A percentile compares a stretch with the other conserved stretches of the same genome.
Evolutionary conservation across 1,284 basidiomycete species (phyloP).

Genomic region (Anthracocystis panici-leucophaei): DNA sequence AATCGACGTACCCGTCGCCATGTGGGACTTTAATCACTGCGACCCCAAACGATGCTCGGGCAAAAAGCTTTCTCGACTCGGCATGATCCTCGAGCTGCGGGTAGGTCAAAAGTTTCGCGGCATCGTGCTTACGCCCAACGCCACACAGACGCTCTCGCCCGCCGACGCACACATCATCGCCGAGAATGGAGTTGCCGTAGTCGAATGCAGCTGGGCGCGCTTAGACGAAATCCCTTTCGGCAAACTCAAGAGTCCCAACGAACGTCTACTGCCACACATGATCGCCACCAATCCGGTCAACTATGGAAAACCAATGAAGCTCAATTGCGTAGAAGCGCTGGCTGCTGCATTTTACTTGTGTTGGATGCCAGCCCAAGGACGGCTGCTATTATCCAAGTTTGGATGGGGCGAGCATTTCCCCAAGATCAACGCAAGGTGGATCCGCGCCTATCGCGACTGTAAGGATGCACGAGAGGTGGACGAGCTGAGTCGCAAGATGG

Average conservation of each 20-base stretch:
- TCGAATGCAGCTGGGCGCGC: slow-evolving; percentile 97
- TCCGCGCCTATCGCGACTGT: slow-evolving; percentile 53
- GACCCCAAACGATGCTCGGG: slow-evolving; percentile 94
- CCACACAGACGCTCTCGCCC: slow-evolving; percentile 82
- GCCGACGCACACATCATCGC: slow-evolving; percentile 85
- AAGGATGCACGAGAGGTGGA: slow-evolving; percentile 46
- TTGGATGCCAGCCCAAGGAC: slow-evolving; percentile 50
- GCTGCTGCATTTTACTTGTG: slow-evolving; percentile 64
- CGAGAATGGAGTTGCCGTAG: slow-evolving; percentile 86
- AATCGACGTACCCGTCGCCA: slow-evolving; percentile 60
- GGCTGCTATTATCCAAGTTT: slow-evolving; percentile 61
- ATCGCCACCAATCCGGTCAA: slow-evolving; percentile 68
- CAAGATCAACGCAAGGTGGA: slow-evolving; percentile 55
- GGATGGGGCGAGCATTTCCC: slow-evolving; percentile 65
- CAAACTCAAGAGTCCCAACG: slow-evolving; percentile 92
- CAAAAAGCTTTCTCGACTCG: slow-evolving; percentile 88
- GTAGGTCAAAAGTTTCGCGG: slow-evolving; percentile 90
- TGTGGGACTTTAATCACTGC: slow-evolving; percentile 90
- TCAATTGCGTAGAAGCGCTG: slow-evolving; percentile 68
- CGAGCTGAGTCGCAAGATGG: slow-evolving; percentile 50
- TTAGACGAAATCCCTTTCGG: slow-evolving; percentile 92
- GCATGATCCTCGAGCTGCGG: slow-evolving; percentile 84
- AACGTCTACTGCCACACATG: slow-evolving; percentile 75
- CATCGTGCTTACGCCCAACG: slow-evolving; percentile 93
- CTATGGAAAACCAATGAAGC: slow-evolving; percentile 67